Conservation (phyloP, 2,329 filamentous ascomycete genomes). For the Alternaria hordeiaustralica region DNA sequence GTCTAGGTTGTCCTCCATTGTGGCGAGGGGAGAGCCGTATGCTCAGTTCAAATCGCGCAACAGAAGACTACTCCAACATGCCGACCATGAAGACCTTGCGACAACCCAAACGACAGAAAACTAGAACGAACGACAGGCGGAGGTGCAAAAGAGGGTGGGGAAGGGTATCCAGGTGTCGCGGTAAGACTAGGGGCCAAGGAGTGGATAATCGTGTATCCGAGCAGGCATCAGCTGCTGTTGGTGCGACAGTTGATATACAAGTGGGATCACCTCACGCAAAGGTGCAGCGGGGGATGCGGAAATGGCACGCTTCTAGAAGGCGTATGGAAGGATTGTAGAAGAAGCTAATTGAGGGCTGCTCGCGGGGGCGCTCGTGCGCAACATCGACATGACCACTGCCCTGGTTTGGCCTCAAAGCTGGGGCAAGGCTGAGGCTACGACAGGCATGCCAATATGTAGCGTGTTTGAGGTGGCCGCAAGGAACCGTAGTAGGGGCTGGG, state of each 20-base stretch:
- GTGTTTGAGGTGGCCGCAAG: conserved; percentile 35
- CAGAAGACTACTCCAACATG: conserved; percentile 24
- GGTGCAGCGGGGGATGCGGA: conserved; percentile 43
- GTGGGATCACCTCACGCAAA: conserved; percentile 42
- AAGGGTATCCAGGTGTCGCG: conserved; percentile 27
- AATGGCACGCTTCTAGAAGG: conserved; percentile 47
- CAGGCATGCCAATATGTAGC: conserved; percentile 34
- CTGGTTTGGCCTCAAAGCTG: conserved; percentile 43
- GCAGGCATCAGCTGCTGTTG: conserved; percentile 41
- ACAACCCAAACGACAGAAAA: conserved; percentile 13
- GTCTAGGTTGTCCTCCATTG: conserved; percentile 44
- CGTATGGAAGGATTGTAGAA: conserved; percentile 38
- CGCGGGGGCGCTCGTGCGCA: conserved; percentile 39
- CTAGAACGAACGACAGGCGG: conserved; percentile 14
- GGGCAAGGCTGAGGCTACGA: conserved; percentile 45
- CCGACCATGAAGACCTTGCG: conserved; percentile 18
- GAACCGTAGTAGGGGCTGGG: conserved; percentile 1
- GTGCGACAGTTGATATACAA: conserved; percentile 45
- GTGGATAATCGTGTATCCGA: conserved; percentile 43
- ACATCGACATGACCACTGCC: conserved; percentile 33
- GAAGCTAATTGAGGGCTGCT: conserved; percentile 40
- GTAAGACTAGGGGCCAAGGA: conserved; percentile 33
- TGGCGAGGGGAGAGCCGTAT: conserved; percentile 19
- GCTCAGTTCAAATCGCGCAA: conserved; percentile 14
- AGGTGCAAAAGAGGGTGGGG: conserved; percentile 28